Conservation (phyloP, 495 filamentous ascomycete species). For the Xylaria telfairii region DNA sequence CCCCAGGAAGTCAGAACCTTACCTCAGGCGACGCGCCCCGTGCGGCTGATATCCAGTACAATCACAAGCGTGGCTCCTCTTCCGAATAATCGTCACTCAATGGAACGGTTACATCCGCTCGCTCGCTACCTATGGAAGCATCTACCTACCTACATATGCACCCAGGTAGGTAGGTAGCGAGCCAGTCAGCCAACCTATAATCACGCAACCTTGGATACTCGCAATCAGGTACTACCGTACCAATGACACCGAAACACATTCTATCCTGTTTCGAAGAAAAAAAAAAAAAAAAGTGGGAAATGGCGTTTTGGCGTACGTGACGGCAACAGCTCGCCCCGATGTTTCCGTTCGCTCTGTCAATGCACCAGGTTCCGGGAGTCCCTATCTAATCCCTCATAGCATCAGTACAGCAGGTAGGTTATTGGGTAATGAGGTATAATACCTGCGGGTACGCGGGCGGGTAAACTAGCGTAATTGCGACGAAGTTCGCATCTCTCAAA, state of each 20-base stretch:
- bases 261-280: not conserved
- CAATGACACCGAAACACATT: not conserved
- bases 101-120: not conserved
- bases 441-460: too few species aligned
- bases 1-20: too few species aligned
- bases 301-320: not conserved
- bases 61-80: too few species aligned
- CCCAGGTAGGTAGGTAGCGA: too few species aligned
- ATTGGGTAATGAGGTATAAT: too few species aligned
- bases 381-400: too few species aligned
- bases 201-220: not conserved
- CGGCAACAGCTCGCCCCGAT: not conserved
- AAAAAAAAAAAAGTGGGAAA: not conserved
- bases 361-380: too few species aligned
- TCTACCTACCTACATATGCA: not conserved
- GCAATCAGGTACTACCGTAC: not conserved
- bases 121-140: too few species aligned
- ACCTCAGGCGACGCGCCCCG: not conserved
- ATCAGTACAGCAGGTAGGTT: too few species aligned
- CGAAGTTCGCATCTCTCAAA: not conserved
- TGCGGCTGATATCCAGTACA: not conserved
- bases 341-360: not conserved
- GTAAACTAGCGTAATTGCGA: too few species aligned
- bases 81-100: not conserved
- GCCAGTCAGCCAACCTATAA: too few species aligned